These are phyloP conservation scores for Solanum microdontum DNA, from an alignment of 257 asterid species.

Conservation along the genomic window DNA sequence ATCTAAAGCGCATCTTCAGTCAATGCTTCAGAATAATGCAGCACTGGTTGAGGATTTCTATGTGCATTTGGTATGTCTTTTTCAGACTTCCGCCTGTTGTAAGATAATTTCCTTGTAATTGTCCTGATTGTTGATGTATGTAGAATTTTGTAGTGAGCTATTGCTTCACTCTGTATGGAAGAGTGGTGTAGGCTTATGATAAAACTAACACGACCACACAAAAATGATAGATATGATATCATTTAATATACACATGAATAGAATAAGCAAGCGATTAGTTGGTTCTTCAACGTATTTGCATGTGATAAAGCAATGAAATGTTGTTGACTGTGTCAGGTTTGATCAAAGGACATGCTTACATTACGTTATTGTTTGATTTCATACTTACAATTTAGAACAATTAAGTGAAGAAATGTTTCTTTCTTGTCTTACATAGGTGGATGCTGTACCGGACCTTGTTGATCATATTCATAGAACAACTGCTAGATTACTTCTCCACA, in stretches of 20 bases:
- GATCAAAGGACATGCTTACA: background rate
- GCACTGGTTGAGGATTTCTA: constrained; percentile 84
- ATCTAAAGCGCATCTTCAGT: constrained; percentile 84
- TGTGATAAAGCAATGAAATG: background rate
- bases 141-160: background rate
- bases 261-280: background rate
- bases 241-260: background rate
- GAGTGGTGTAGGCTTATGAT: background rate
- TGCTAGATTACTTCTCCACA: constrained; percentile 75
- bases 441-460: constrained; percentile 88
- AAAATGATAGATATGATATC: background rate
- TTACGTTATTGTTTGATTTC: background rate
- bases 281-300: background rate
- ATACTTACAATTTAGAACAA: background rate
- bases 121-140: background rate
- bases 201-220: background rate
- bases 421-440: constrained; percentile 49
- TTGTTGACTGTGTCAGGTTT: background rate
- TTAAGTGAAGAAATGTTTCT: background rate
- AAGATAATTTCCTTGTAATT: background rate
- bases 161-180: background rate
- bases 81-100: background rate
- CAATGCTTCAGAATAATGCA: constrained; percentile 72
- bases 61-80: constrained; percentile 59
- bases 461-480: constrained; percentile 81